Conservation (phyloP, 1,139 yeast genomes). For the Pichia sp. region DNA sequence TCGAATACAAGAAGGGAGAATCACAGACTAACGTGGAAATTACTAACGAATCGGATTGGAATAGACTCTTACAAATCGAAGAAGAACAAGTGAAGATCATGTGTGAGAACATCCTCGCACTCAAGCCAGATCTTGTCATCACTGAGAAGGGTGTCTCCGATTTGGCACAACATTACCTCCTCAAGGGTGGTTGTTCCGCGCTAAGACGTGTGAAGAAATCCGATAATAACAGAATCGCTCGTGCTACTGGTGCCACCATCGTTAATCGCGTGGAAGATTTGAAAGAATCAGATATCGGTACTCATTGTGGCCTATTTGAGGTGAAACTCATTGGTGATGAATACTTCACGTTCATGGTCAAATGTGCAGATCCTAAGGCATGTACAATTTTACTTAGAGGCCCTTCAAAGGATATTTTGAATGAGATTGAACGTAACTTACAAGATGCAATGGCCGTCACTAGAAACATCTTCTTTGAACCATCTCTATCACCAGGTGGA, state of each 20-base stretch:
- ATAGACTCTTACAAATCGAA: slow-evolving; percentile 88
- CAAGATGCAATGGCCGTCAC: slow-evolving; percentile 99
- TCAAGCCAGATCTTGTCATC: slow-evolving; percentile 89
- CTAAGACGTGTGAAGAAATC: slow-evolving; percentile 93
- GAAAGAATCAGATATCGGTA: slow-evolving; percentile 85
- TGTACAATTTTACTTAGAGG: slow-evolving; percentile 93
- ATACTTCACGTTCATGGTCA: slow-evolving; percentile 78
- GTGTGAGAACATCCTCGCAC: slow-evolving; percentile 78
- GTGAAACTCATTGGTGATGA: slow-evolving; percentile 97
- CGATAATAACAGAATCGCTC: slow-evolving; percentile 93
- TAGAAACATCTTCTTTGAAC: slow-evolving; percentile 91
- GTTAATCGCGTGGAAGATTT: slow-evolving; percentile 94
- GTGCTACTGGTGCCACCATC: slow-evolving; percentile 97
- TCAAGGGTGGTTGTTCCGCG: slow-evolving; percentile 90
- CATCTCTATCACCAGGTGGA: slow-evolving; percentile 95
- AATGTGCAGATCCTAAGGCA: slow-evolving; percentile 83
- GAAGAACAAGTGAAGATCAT: slow-evolving; percentile 90
- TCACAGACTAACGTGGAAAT: slow-evolving; percentile 98
- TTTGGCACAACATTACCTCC: slow-evolving; percentile 91
- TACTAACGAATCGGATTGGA: slow-evolving; percentile 96
- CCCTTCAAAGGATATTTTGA: slow-evolving; percentile 92
- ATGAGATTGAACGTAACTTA: slow-evolving; percentile 93
- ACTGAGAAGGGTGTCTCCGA: slow-evolving; percentile 99
- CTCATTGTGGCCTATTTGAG: slow-evolving; percentile 81
- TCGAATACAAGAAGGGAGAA: slow-evolving; percentile 98